Evolutionary conservation across 2,329 filamentous ascomycete genomes (phyloP).

Genomic region (Zymoseptoria brevis): DNA sequence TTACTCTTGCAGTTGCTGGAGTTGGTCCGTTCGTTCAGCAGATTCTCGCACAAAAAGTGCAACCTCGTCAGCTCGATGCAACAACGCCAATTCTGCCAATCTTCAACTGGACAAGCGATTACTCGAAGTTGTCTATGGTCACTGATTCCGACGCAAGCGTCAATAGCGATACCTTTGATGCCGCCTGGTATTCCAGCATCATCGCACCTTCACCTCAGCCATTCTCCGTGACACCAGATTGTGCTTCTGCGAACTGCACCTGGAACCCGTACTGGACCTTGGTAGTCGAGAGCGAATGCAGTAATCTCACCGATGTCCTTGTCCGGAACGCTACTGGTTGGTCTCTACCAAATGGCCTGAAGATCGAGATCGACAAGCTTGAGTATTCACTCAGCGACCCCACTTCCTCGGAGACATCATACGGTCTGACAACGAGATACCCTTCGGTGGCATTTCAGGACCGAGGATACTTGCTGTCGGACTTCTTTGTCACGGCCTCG

Average conservation of each 20-base stretch:
- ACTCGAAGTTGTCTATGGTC: background rate
- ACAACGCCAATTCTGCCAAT: background rate
- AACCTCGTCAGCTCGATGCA: background rate
- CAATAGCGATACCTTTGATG: background rate
- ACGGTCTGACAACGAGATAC: no score
- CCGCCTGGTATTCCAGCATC: background rate
- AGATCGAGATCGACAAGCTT: no score
- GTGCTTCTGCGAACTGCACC: background rate
- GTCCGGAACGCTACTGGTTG: no score
- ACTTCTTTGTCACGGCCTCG: background rate
- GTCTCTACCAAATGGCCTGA: background rate
- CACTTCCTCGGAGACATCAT: no score
- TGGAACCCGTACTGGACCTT: background rate
- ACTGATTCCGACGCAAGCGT: background rate
- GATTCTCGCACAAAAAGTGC: background rate
- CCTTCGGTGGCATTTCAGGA: background rate
- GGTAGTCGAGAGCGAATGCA: background rate
- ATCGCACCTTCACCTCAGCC: background rate
- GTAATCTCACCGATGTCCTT: no score
- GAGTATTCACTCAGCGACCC: no score
- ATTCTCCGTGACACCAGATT: background rate
- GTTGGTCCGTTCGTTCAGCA: conserved; percentile 1
- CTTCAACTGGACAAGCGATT: background rate
- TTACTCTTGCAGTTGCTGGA: background rate
- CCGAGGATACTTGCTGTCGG: background rate